A percentile compares a stretch with the other conserved stretches of the same genome.
Conservation (phyloP, 306 rosid genomes). For the Potentilla sterilis region DNA sequence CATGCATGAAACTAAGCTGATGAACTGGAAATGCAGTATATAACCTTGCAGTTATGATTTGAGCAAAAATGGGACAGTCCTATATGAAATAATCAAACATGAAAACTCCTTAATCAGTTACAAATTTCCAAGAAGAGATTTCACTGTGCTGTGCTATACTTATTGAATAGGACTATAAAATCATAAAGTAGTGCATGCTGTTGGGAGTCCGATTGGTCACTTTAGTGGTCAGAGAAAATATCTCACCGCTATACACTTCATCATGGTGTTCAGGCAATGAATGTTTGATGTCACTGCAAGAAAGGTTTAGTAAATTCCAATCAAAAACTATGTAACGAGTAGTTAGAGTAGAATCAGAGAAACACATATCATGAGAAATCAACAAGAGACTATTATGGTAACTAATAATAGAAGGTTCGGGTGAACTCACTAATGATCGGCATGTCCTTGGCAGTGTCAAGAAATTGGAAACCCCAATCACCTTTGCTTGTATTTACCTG, state of each 20-base stretch:
- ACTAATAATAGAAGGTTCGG: background rate
- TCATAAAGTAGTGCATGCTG: background rate
- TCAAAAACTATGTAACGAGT: conserved; percentile 18
- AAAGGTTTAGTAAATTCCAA: conserved; percentile 11
- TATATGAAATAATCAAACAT: background rate
- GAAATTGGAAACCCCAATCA: conserved; percentile 66
- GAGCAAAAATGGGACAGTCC: background rate
- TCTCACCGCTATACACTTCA: conserved; percentile 97
- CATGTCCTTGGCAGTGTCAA: conserved; percentile 82
- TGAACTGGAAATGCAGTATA: conserved; percentile 5
- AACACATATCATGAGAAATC: background rate
- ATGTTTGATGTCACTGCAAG: conserved; percentile 70
- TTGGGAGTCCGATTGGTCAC: background rate
- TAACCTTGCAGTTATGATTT: background rate
- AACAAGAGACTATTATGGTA: background rate
- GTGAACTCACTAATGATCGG: conserved; percentile 81
- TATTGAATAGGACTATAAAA: conserved; percentile 11
- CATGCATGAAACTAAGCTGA: conserved; percentile 18
- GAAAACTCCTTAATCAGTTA: background rate
- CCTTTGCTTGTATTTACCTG: conserved; percentile 62
- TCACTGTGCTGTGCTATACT: background rate
- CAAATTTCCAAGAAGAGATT: background rate
- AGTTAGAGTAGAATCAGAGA: background rate
- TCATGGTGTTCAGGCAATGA: conserved; percentile 81
- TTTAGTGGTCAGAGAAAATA: conserved; percentile 10